Conservation (phyloP, 345 rosid genomes). For the Salix brachista region DNA sequence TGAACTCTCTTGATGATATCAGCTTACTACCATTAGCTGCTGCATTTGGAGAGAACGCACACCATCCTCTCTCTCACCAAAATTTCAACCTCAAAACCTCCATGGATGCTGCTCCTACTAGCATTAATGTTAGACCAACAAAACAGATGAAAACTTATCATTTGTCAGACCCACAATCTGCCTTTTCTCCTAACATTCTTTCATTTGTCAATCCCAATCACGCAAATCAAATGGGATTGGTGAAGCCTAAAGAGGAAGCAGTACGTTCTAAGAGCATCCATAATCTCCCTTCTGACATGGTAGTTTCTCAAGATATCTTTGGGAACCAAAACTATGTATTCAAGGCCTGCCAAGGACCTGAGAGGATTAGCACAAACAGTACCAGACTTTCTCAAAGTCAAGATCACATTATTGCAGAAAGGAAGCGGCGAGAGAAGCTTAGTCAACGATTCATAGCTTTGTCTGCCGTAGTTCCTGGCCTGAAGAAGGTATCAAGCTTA, state of each 20-base stretch:
- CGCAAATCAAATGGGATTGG: slow-evolving; percentile 25
- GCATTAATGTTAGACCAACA: slow-evolving; percentile 24
- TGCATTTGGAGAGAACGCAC: slow-evolving; percentile 43
- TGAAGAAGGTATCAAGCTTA: slow-evolving; percentile 48
- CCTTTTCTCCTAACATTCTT: slow-evolving; percentile 24
- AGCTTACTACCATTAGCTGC: slow-evolving; percentile 33
- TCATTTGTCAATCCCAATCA: slow-evolving; percentile 27
- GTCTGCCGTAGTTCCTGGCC: slow-evolving; percentile 63
- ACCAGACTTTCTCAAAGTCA: slow-evolving; percentile 39
- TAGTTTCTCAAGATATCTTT: slow-evolving; percentile 28
- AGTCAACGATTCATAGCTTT: slow-evolving; percentile 61
- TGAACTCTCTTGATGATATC: slow-evolving; percentile 42
- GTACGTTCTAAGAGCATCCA: slow-evolving; percentile 16
- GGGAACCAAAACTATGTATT: slow-evolving; percentile 34
- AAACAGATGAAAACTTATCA: slow-evolving; percentile 38
- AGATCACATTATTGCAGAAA: slow-evolving; percentile 65
- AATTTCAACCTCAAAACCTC: slow-evolving; percentile 22
- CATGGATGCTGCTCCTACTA: background rate
- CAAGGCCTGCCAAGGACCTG: slow-evolving; percentile 29
- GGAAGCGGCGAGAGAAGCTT: slow-evolving; percentile 66
- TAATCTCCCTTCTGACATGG: slow-evolving; percentile 20
- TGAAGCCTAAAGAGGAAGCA: slow-evolving; percentile 47
- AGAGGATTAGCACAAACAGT: slow-evolving; percentile 23
- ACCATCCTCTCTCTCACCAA: slow-evolving; percentile 17
- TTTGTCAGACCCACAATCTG: slow-evolving; percentile 23